Base-by-base conservation (phyloP, 1,284 basidiomycete species). In the Xerocomus amazonicus region DNA sequence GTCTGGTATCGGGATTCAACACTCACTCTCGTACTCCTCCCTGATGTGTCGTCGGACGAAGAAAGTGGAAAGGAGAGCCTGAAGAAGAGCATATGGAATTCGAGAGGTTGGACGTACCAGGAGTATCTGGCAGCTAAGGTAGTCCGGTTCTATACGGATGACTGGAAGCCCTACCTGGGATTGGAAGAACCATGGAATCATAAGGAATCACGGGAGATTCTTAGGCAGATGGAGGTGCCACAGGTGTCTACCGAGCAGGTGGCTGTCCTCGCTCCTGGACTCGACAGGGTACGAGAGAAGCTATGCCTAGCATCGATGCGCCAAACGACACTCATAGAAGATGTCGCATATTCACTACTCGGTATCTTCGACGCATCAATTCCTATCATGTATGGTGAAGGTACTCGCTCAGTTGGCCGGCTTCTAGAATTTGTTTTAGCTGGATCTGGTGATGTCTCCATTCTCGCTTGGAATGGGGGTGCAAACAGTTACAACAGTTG, bases 401-500 rank as follows among this genome's bases (percentile, higher is more conserved):
- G 51, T 0, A 37, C 38, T 5, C 44, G 42, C 8, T 55, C 55
- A 0, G 43, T 56, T 3, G 51, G 55, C 33, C 48, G 55, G 5
- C 23, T 56, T 4, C n/a, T 56, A 19, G 55, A 56, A 4, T 27
- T 51, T 4, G 14, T 55, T 13, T 26, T 55, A 13, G 43, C 43
- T 0, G 41, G 52, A 6, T 56, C 55, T 0, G 37, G 43, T 0
- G 54, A 56, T n/a, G 40, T 53, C 5, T 37, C 41, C 1, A 37
- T 48, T 19, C 48, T 56, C 2, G 48, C 55, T 9, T 56, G 55
- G 54, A 56, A 43, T 0, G 51, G 55, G 4, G 9, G 0, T 8
- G 6, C 43, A 3, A 39, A 46, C 1, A 6, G 26, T 9, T 47
- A 56, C 33, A 48, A 56, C 7, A 53, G 50, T 13, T 56, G 46